phyloP scores from a whole-genome alignment of 2,329 filamentous ascomycete species.

The Neurospora sp. region DNA sequence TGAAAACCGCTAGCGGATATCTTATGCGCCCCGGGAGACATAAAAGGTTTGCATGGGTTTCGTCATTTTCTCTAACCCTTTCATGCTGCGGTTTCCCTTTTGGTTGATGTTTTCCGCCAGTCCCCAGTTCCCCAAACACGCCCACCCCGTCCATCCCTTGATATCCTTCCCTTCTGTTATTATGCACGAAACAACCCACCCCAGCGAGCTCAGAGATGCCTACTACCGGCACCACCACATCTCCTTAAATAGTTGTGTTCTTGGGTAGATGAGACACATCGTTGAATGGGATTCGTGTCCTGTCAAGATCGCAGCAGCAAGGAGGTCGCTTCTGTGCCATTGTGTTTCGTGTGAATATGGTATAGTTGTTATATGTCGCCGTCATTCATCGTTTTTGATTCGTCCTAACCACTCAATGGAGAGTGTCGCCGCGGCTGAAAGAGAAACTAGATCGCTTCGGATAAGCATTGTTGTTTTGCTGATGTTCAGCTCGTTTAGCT shows the following conservation, averaged over 20 bases:
- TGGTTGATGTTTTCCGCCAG: background rate
- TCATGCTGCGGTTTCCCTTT: background rate
- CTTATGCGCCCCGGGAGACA: background rate
- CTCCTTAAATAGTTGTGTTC: background rate
- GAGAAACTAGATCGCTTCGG: background rate
- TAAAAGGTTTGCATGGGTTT: background rate
- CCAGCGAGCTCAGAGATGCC: background rate
- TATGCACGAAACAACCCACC: background rate
- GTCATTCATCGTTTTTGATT: background rate
- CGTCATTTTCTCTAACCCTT: background rate
- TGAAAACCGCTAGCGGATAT: background rate
- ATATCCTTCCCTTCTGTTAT: background rate
- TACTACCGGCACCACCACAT: background rate
- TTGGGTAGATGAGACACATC: background rate
- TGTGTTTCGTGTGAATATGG: background rate
- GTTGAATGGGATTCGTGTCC: background rate
- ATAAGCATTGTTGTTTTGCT: background rate
- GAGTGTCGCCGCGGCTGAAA: background rate
- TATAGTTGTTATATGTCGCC: background rate
- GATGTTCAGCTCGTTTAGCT: constrained; percentile 32
- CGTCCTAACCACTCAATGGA: background rate
- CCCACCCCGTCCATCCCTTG: background rate
- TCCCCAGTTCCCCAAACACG: background rate
- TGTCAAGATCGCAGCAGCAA: background rate
- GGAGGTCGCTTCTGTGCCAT: background rate